A percentile compares a stretch with the other conserved stretches of the same genome.
Conservation (phyloP, 176 grass and related monocot genomes). For the Musa schizocarpa region DNA sequence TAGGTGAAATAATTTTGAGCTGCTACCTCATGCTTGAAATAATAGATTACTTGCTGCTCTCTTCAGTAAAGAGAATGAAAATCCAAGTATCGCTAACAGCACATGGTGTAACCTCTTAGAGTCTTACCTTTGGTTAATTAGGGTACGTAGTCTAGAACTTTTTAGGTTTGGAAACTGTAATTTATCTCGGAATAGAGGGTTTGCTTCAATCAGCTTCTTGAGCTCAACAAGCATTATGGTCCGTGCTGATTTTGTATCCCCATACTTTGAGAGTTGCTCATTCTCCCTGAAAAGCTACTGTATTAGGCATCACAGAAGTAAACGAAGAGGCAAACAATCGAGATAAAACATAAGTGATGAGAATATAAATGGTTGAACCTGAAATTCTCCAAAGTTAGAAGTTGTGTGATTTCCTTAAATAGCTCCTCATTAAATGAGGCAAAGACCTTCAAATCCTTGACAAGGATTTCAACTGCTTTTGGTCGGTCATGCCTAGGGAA, state of each 20-base stretch:
- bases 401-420: neutral
- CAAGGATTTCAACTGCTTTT: neutral
- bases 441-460: neutral
- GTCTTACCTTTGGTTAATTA: neutral
- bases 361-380: neutral
- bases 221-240: neutral
- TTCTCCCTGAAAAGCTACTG: slow-evolving; percentile 4
- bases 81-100: neutral
- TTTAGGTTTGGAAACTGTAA: neutral
- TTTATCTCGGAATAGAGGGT: neutral
- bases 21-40: neutral
- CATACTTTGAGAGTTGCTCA: neutral
- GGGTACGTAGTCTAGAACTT: neutral
- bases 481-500: neutral
- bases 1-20: neutral
- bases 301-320: neutral
- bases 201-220: neutral
- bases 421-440: neutral
- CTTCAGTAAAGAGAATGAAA: neutral
- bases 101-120: neutral
- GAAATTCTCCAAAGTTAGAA: neutral
- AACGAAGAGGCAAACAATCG: slow-evolving; percentile 9
- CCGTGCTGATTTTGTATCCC: neutral
- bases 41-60: neutral
- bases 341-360: neutral